Base-by-base conservation (phyloP, 164 flowering plant species). In the Macadamia tetraphylla region DNA sequence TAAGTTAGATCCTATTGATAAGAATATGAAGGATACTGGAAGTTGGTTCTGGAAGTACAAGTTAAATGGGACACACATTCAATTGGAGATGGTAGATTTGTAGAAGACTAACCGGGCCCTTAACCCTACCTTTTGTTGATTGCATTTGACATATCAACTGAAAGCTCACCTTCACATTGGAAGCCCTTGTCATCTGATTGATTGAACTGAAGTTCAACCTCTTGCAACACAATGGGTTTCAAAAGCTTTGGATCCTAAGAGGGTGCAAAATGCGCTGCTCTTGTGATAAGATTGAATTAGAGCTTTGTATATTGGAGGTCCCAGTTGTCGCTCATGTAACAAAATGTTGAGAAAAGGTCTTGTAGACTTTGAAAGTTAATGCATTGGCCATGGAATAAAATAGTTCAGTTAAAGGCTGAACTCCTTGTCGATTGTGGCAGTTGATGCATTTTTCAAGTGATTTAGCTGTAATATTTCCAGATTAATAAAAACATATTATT, bases 1-100 rank as follows among this genome's bases (percentile, higher is more conserved):
- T 40, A 80, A 81, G 65, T 72, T 90, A 64, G 77, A 81, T 35
- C 81, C 86, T 31, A 79, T 94, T 59, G 81, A 78, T 68, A 64
- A 74, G 55, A 71, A 77, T 18, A 70, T 76, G 87, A 81, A 79
- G 82, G 89, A 89, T 15, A 73, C 64, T 9, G 97, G 98, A 77
- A 91, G 93, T 78, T 94, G 98, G 98, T 82, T 73, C 66, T 94
- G 98, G 98, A 84, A 81, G 58, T 91, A 94, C 82, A 77, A 75
- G 70, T 74, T 85, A 73, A 72, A 78, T 23, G 92, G 87, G 64
- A 51, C 76, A 4, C 86, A 81, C 67, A 76, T 91, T 79, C 77
- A 79, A 43, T 68, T 91, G 83, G 90, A 89, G 73, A 70, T 82
- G 85, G 83, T 85, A 31, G 92, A 88, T 68, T 62, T 70, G 58